Base-by-base conservation (phyloP, 2,329 filamentous ascomycete genomes). In the Arthrobotrys musiformis region DNA sequence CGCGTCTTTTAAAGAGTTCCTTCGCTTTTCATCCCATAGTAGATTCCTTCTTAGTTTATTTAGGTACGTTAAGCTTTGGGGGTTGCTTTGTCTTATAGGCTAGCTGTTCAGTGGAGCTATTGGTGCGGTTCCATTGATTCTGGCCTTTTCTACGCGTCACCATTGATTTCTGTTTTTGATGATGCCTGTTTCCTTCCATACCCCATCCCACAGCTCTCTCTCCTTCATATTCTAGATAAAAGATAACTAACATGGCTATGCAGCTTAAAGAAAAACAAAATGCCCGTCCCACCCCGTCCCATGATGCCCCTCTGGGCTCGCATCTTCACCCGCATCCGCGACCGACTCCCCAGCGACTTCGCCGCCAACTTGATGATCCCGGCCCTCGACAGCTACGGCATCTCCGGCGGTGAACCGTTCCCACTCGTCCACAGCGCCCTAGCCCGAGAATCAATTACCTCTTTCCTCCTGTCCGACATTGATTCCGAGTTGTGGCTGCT, bases 391-490 rank as follows among this genome's bases (percentile, higher is more conserved):
- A 42, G 22, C 8, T 46, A 50, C 42, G 66, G 64, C 1, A 60
- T 69, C 22, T 28, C 58, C 28, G 58, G 44, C 19, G 52, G 58
- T 15, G 63, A 69, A 22, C 64, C 72, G n/a, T 8, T 26, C 6
- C n/a, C 48, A 0, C 17, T 58, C 7, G 62, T 58, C 7, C 58
- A 69, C 42, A 66, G 70, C 40, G 58, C 73, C 5, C 30, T 77
- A 40, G 60, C 60, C 24, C 46, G 56, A 2, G 73, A 77, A 33
- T n/a, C 24, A 7, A 62, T 77, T 61, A 77, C 73, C 0, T 54
- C 60, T 0, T 61, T 17, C 33, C 40, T 77, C 6, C 50, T 77
- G 5, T 15, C 22, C 17, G 15, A 70, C 35, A 58, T 67, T 17
- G 73, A 77, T 13, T 26, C 15, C 22, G 22, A 67, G 2, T 15